Percentiles rank a stretch among this genome's conserved stretches.
Conservation (phyloP, 805 yeast genomes). For the Isabelozyma heimii region DNA sequence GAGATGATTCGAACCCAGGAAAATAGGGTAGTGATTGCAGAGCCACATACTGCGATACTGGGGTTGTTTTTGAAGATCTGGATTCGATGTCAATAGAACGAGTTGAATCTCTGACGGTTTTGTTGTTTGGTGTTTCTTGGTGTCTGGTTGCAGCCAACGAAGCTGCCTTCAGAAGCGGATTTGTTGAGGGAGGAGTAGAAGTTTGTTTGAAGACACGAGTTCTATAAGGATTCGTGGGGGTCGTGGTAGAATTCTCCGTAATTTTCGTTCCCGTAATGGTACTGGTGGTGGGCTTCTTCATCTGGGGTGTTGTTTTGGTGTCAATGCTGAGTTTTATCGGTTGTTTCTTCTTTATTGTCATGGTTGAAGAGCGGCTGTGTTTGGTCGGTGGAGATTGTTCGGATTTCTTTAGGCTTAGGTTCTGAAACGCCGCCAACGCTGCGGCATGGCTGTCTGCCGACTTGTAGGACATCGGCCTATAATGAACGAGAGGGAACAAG, state of each 20-base stretch:
- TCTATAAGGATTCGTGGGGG: background rate
- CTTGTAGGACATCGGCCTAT: background rate
- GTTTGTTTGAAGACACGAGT: background rate
- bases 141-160: background rate
- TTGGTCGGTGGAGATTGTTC: background rate
- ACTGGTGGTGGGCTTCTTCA: background rate
- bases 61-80: background rate
- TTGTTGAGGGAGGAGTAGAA: background rate
- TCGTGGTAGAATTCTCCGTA: background rate
- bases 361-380: background rate
- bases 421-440: constrained; percentile 43
- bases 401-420: constrained; percentile 1
- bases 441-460: constrained; percentile 39
- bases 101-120: background rate
- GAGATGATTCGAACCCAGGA: background rate
- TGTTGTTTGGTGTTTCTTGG: background rate
- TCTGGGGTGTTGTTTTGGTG: background rate
- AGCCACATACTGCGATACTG: background rate
- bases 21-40: background rate
- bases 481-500: too few species aligned
- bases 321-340: background rate
- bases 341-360: constrained; percentile 1
- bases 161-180: constrained; percentile 1
- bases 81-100: background rate
- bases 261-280: too few species aligned